Evolutionary conservation across 331 rosid genomes (phyloP).

Genomic region (Arachis monticola): DNA sequence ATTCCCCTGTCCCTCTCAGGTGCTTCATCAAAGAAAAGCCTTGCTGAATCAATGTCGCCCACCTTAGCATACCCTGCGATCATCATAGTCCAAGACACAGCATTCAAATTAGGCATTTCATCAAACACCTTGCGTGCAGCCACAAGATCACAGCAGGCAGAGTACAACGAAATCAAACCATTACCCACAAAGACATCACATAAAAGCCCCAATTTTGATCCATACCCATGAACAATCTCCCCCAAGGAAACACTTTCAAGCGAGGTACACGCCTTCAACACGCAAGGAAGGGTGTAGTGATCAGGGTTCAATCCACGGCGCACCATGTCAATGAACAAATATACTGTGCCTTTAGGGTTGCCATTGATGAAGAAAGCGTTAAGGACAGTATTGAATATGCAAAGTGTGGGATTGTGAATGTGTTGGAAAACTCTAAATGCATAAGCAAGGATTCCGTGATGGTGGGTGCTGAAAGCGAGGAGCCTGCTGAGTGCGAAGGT

Average conservation of each 20-base stretch:
- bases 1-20: conserved; percentile 67
- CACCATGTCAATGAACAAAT: conserved; percentile 48
- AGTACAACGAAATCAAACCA: conserved; percentile 58
- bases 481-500: conserved; percentile 63
- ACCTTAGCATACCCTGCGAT: conserved; percentile 68
- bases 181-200: conserved; percentile 69
- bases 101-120: conserved; percentile 66
- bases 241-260: conserved; percentile 46
- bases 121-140: conserved; percentile 66
- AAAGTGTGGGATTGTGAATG: conserved; percentile 65
- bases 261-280: conserved; percentile 59
- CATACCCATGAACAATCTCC: conserved; percentile 59
- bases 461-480: conserved; percentile 57
- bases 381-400: conserved; percentile 68
- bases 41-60: conserved; percentile 62
- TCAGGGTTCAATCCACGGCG: conserved; percentile 53
- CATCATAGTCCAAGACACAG: conserved; percentile 75
- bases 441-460: conserved; percentile 46
- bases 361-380: conserved; percentile 53
- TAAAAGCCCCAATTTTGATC: conserved; percentile 62
- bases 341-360: conserved; percentile 41
- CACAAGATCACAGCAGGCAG: conserved; percentile 44
- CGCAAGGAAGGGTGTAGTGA: conserved; percentile 69
- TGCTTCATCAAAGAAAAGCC: conserved; percentile 73
- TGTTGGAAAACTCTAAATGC: conserved; percentile 61